These are phyloP conservation scores for Candida silvatica DNA, from an alignment of 805 yeast genomes.

Conservation along the genomic window DNA sequence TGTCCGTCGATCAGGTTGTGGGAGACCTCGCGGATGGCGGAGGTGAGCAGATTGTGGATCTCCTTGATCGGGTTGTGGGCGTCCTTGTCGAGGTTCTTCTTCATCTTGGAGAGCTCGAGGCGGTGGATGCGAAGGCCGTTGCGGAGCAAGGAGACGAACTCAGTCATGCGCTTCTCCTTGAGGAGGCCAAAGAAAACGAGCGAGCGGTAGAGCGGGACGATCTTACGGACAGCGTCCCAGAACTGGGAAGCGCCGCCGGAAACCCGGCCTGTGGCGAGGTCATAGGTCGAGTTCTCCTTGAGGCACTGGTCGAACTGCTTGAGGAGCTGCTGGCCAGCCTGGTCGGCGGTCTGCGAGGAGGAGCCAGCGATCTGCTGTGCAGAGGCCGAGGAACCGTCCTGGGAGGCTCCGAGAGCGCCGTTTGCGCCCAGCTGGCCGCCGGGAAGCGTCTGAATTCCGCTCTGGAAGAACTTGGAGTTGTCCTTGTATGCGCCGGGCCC, in stretches of 20 bases:
- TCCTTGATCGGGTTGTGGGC: constrained; percentile 46
- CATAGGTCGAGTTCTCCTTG: constrained; percentile 26
- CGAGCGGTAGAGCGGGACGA: constrained; percentile 42
- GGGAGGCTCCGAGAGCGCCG: neutral
- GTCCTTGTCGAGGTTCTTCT: constrained; percentile 53
- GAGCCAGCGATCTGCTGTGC: neutral
- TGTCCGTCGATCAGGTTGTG: constrained; percentile 38
- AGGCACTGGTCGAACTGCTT: constrained; percentile 42
- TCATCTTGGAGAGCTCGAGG: constrained; percentile 42
- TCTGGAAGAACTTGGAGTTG: constrained; percentile 1
- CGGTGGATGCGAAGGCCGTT: constrained; percentile 50
- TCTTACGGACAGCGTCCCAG: constrained; percentile 43
- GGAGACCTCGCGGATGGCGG: constrained; percentile 43
- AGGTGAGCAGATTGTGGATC: constrained; percentile 40
- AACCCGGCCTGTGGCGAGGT: constrained; percentile 30
- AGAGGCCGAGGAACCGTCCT: neutral
- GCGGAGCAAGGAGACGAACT: constrained; percentile 41
- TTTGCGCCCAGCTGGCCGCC: neutral
- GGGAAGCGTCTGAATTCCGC: too few relatives aligned
- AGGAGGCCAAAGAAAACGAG: constrained; percentile 39
- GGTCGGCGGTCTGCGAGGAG: neutral
- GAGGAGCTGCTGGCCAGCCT: constrained; percentile 33
- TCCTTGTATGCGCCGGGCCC: neutral
- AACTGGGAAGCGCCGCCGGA: constrained; percentile 33
- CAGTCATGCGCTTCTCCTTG: constrained; percentile 36